Base-by-base conservation (phyloP, 75 land plant genomes). In the Gnetum montanum region DNA sequence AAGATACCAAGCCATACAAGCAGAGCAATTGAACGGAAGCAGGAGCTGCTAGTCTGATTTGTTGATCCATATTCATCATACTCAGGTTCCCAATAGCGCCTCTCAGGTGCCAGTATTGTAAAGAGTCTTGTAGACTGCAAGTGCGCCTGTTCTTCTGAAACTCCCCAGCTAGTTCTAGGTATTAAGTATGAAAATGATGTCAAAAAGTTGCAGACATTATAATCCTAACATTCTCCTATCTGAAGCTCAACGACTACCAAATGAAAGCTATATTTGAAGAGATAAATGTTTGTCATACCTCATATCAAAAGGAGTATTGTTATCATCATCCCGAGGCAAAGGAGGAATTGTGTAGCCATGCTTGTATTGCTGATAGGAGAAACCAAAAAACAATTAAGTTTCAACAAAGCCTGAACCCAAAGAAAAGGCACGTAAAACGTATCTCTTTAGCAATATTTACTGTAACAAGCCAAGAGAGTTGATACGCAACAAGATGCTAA, bases 51-150 rank as follows among this genome's bases (percentile, higher is more conserved):
- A 59, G 68, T 70, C 31, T 74, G 75, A 73, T 70, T 73, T 4
- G 75, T 59, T 19, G 67, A 34, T 20, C 75, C 76, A 62, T 73
- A 73, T 40, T 73, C 76, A 70, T 73, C 74, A 58, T 73, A 73
- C 12, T 73, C 76, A 35, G 75, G 46, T 24, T 73, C 76, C 20
- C 69, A 68, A 34, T 70, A 70, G 30, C 47, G 76, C 10, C 67
- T 53, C 38, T 73, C 76, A 19, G 76, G 75, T 8, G 74, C 74
- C 25, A 69, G 70, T 56, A 65, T 38, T 27, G 75, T 67, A 15
- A 72, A 63, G 11, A 72, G 12, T 8, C 75, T 50, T 27, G 75
- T 74, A 36, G 69, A 74, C 28, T 52, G 57, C 36, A 70, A 16
- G 29, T 70, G 62, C 18, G 62, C 7, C 36, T 40, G 71, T 33